These are phyloP conservation scores for Tolypocladium amazonense DNA, from an alignment of 2,329 filamentous ascomycete genomes.

Conservation along the genomic window DNA sequence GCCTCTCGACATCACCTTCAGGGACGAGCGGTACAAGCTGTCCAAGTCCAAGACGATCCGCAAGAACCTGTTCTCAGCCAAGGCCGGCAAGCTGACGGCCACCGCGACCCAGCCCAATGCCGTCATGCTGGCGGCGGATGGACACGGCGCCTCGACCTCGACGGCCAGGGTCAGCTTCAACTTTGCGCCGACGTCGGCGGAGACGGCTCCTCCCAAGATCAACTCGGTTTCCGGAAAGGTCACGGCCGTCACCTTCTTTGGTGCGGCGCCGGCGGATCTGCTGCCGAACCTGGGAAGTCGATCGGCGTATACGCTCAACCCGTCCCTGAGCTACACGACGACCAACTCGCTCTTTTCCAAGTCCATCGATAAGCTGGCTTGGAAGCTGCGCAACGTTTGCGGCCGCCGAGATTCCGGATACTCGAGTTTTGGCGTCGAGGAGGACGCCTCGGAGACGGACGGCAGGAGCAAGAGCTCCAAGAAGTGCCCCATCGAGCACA, in stretches of 20 bases:
- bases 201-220: constrained; percentile 35
- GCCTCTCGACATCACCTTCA: constrained; percentile 35
- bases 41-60: constrained; percentile 40
- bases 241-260: constrained; percentile 41
- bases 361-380: constrained; percentile 23
- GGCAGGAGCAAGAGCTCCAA: constrained; percentile 12
- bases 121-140: constrained; percentile 40
- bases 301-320: constrained; percentile 26
- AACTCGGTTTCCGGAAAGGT: constrained; percentile 39
- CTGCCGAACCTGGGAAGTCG: constrained; percentile 42
- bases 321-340: constrained; percentile 35
- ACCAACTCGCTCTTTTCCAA: constrained; percentile 29
- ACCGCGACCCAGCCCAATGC: constrained; percentile 35
- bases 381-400: constrained; percentile 26
- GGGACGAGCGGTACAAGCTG: constrained; percentile 39
- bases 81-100: constrained; percentile 37
- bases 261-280: constrained; percentile 29
- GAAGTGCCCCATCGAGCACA: constrained; percentile 26
- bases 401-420: constrained; percentile 44
- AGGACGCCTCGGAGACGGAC: constrained; percentile 24
- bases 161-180: constrained; percentile 32
- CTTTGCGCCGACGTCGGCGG: constrained; percentile 34
- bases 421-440: constrained; percentile 28
- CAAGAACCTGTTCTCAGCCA: constrained; percentile 40
- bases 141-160: constrained; percentile 28